Evolutionary conservation across 192 early-diverging fungal species (phyloP), one percentile per base, ranked within the genome.

Genomic region (Podila minutissima): DNA sequence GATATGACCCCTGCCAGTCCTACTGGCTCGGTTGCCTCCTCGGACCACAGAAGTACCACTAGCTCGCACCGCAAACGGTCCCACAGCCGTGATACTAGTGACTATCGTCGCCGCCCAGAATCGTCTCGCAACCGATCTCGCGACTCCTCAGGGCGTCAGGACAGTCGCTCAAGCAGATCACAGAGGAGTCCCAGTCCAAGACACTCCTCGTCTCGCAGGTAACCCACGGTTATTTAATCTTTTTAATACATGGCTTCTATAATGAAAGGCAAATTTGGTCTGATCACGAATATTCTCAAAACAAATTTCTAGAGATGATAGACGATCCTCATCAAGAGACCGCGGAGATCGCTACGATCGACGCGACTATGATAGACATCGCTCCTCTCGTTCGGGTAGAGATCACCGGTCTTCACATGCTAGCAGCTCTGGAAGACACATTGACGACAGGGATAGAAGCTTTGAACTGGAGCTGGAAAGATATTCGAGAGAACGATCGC

Each of bases 381-480:
- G 76, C 2, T 73, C 76, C 5, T 81, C 76, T 49, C 64, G 76
- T 24, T 66, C 74, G 24, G 50, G 65, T 37, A 67, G 62, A 38
- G 76, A 79, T 26, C 35, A 64, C 41, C 69, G 70, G 48, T 63
- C 66, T 5, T 71, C 75, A 19, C 70, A 72, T 26, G 69, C 76
- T 15, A 78, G 71, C 48, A 78, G 59, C 35, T 81, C 76, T 35
- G 76, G 70, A 33, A 64, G 69, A 24, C 66, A 70, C 17, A 50
- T 69, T 51, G 67, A 81, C 50, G 70, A 72, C 32, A 32, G 76
- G 17, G 76, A 81, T 6, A 60, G 59, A 12, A 81, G 76, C 15
- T 81, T 81, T 81, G 76, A 81, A 31, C 71, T 69, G 35, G 76
- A 81, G 31, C 58, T 81, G 41, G 76, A 81, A 22, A 59, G 76